phyloP scores from a whole-genome alignment of 192 early-diverging fungal genomes.

The Nowakowskiella sp. region DNA sequence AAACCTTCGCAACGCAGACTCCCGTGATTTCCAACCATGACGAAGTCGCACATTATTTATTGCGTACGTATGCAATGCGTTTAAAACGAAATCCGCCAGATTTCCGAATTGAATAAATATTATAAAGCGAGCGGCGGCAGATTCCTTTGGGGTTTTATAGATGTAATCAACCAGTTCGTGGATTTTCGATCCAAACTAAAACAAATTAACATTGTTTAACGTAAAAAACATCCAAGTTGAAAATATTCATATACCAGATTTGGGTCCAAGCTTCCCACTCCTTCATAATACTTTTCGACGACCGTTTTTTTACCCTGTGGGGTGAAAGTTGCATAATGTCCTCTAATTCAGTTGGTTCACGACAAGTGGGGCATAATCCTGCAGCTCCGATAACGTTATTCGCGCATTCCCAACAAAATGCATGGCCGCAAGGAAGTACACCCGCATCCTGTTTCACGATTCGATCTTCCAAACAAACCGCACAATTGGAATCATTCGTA shows the following conservation, averaged over 20 bases:
- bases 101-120: constrained; percentile 12
- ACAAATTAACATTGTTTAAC: no score
- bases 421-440: constrained; percentile 14
- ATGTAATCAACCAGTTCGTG: constrained; percentile 10
- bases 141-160: background rate
- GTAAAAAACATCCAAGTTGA: no score
- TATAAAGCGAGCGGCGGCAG: background rate
- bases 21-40: constrained; percentile 1
- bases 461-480: constrained; percentile 11
- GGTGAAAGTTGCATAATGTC: no score
- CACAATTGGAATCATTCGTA: constrained; percentile 3
- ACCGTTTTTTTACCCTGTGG: no score
- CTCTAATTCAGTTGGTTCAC: no score
- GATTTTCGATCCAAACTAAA: constrained; percentile 18
- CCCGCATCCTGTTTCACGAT: constrained; percentile 1
- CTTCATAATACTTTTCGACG: no score
- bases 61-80: constrained; percentile 8
- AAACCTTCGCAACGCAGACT: constrained; percentile 7
- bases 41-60: constrained; percentile 9
- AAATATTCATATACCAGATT: no score
- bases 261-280: no score
- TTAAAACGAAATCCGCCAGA: constrained; percentile 6
- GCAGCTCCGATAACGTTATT: constrained; percentile 1
- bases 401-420: constrained; percentile 18
- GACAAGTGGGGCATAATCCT: background rate